Evolutionary conservation across 257 asterid genomes (phyloP), one percentile per base, ranked within the genome.

Genomic region (Datura wrightii): DNA sequence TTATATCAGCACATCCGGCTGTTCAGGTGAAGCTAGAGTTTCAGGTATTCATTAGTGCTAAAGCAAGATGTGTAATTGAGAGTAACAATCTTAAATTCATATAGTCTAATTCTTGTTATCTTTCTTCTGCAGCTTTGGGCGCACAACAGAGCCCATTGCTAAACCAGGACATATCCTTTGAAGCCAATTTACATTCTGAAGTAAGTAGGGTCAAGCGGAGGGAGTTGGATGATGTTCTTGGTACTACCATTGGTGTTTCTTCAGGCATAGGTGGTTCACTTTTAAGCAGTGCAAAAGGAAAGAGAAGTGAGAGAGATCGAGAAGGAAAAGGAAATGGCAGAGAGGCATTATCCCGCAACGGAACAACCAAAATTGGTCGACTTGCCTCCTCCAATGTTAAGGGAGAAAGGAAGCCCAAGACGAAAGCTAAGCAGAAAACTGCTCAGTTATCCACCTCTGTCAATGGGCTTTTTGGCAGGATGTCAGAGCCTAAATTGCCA

Each of bases 401-500:
- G 93, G 99, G 97, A 70, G 97, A 95, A 89, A 91, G 95, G 83
- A 95, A 94, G 90, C 86, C 95, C 41, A 94, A 94, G 87, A 85
- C 98, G 72, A 94, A 94, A 87, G 92, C 91, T 52, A 95, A 92
- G 90, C 99, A 92, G 91, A 95, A 94, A 90, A 93, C 91, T 63
- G 85, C 94, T 83, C 93, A 94, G 89, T 86, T 93, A 83, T 91
- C 98, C 84, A 91, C 93, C 86, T 91, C 97, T 37, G 87, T 90
- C 86, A 92, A 91, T 88, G 92, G 92, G 86, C 90, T 92, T 79
- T 86, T 93, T 63, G 97, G 94, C 63, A 95, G 90, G 89, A 91
- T 91, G 88, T 81, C 91, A 24, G 97, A 89, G 84, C 85, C 91
- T 79, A 92, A 92, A 86, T 91, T 92, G 85, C 85, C 87, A 55